Percentiles rank a stretch among this genome's conserved stretches.
phyloP scores from a whole-genome alignment of 768 basidiomycete genomes.

The Lactarius vividus region DNA sequence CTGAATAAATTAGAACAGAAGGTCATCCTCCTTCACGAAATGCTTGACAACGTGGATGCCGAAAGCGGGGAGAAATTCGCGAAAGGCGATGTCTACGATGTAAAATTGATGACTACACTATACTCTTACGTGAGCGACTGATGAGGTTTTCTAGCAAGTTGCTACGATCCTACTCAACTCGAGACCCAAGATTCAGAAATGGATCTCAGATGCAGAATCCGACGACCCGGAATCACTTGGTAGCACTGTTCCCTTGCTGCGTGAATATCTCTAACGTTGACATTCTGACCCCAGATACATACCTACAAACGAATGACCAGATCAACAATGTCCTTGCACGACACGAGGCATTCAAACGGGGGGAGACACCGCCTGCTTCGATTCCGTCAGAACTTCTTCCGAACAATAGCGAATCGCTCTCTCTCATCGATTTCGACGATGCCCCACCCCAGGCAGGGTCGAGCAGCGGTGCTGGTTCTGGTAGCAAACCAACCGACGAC shows the following conservation, averaged over 20 bases:
- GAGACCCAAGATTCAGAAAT: slow-evolving; percentile 93
- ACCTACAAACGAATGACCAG: slow-evolving; percentile 95
- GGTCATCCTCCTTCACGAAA: slow-evolving; percentile 92
- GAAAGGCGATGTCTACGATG: slow-evolving; percentile 90
- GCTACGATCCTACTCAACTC: slow-evolving; percentile 76
- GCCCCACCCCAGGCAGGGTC: slow-evolving; percentile 28
- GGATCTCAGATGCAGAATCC: slow-evolving; percentile 91
- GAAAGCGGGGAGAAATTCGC: slow-evolving; percentile 74
- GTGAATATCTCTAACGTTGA: slow-evolving; percentile 15
- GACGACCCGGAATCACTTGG: slow-evolving; percentile 90
- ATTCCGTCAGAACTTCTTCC: slow-evolving; percentile 59
- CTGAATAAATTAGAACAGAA: slow-evolving; percentile 94
- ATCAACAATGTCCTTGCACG: slow-evolving; percentile 90
- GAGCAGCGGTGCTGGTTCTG: slow-evolving; percentile 29
- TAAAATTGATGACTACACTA: slow-evolving; percentile 39
- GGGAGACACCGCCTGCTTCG: slow-evolving; percentile 71
- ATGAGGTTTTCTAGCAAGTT: slow-evolving; percentile 64
- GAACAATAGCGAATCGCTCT: slow-evolving; percentile 37
- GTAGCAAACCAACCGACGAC: slow-evolving; percentile 46
- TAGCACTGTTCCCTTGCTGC: slow-evolving; percentile 32
- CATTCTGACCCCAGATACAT: slow-evolving; percentile 61
- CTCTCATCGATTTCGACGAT: slow-evolving; percentile 82
- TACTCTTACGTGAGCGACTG: slow-evolving; percentile 7
- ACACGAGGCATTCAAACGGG: slow-evolving; percentile 91
- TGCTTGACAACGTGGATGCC: slow-evolving; percentile 88